Conservation (phyloP, 768 basidiomycete genomes). For the Lepiota brunneoincarnata region DNA sequence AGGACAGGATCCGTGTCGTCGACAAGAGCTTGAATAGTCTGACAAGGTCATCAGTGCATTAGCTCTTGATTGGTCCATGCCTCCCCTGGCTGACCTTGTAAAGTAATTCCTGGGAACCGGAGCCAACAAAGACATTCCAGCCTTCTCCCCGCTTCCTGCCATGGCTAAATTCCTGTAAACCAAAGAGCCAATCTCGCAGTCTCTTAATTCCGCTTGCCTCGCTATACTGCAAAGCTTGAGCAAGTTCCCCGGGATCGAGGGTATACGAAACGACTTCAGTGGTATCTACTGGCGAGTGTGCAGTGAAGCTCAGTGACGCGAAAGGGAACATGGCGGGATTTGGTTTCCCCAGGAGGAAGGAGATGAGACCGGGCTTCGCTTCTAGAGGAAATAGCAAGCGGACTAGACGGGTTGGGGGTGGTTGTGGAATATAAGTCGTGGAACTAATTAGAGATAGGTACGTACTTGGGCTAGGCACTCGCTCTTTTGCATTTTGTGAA, state of each 20-base stretch:
- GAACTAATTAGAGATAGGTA: slow-evolving; percentile 5
- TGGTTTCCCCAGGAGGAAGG: slow-evolving; percentile 88
- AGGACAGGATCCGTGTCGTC: slow-evolving; percentile 80
- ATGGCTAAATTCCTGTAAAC: slow-evolving; percentile 71
- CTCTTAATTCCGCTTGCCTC: slow-evolving; percentile 65
- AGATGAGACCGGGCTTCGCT: slow-evolving; percentile 71
- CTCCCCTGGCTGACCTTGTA: slow-evolving; percentile 58
- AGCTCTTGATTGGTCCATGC: too few species aligned
- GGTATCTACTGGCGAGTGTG: slow-evolving; percentile 46
- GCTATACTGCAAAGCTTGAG: slow-evolving; percentile 72
- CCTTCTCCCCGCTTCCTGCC: slow-evolving; percentile 56
- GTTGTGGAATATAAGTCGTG: neutral
- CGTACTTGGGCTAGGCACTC: slow-evolving; percentile 65
- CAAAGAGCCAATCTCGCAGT: slow-evolving; percentile 67
- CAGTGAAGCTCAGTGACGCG: slow-evolving; percentile 68
- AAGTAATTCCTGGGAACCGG: slow-evolving; percentile 87
- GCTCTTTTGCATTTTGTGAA: slow-evolving; percentile 57
- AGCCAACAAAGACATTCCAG: slow-evolving; percentile 78
- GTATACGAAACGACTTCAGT: slow-evolving; percentile 45
- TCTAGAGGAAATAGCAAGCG: slow-evolving; percentile 76
- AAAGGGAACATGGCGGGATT: slow-evolving; percentile 92
- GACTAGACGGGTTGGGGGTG: slow-evolving; percentile 35
- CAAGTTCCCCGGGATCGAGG: slow-evolving; percentile 56
- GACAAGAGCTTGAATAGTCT: slow-evolving; percentile 74
- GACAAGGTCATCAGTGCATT: too few species aligned